phyloP scores from a whole-genome alignment of 2,329 filamentous ascomycete genomes.

The Fusarium coicis region DNA sequence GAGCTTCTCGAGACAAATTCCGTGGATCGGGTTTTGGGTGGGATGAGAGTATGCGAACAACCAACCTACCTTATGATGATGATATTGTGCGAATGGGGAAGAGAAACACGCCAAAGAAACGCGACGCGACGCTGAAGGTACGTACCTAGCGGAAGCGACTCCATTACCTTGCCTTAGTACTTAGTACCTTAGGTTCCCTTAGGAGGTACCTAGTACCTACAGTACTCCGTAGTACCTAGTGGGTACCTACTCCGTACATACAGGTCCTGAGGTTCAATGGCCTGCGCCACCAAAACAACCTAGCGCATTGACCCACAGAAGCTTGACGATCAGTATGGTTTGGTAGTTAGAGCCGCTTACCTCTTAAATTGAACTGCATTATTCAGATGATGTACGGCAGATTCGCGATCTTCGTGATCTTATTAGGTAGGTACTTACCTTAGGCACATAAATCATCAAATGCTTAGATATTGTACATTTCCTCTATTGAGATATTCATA shows the following conservation, averaged over 20 bases:
- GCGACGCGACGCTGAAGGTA: conserved; percentile 47
- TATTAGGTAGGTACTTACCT: not conserved
- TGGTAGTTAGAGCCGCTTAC: not conserved
- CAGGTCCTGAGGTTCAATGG: not conserved
- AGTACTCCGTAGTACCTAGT: no score
- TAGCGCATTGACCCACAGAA: conserved; percentile 26
- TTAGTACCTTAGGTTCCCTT: no score
- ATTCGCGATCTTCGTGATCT: not conserved
- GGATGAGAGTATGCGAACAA: conserved; percentile 6
- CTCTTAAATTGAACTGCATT: not conserved
- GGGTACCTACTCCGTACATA: not conserved
- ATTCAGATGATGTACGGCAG: not conserved
- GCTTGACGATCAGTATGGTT: conserved; percentile 6
- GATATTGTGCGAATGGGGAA: conserved; percentile 40
- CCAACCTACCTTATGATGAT: conserved; percentile 34
- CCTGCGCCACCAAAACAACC: conserved; percentile 22
- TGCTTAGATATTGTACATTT: conserved; percentile 2
- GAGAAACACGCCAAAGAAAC: conserved; percentile 43
- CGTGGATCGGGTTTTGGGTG: not conserved
- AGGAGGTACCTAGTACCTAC: no score
- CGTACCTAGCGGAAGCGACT: conserved; percentile 3
- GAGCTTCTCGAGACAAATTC: not conserved
- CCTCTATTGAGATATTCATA: conserved; percentile 25
- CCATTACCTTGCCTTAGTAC: not conserved
- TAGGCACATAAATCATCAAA: not conserved